Evolutionary conservation across 2,329 filamentous ascomycete species (phyloP), one percentile per base, ranked within the genome.

Genomic region (Alternaria incomplexa): DNA sequence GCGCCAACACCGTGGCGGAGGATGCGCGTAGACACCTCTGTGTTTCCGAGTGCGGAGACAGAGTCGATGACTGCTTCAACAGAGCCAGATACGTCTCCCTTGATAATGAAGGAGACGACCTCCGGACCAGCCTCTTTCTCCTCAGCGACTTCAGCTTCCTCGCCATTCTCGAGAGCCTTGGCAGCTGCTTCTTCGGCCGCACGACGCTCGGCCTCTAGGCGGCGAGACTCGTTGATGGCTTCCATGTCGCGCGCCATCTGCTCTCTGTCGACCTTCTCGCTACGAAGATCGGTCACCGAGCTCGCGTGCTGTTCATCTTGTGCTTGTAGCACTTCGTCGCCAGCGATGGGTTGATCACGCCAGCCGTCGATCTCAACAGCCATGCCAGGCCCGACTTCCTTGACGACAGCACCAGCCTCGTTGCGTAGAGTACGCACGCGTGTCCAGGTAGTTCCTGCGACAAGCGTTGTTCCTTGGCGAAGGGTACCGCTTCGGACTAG

Each of bases 331-430:
- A 97, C 90, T 82, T 93, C 89, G 72, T 96, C 92, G 53, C 96
- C 96, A 1, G 96, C 95, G 23, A 87, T 86, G 1, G 96, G 95
- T 68, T 93, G 90, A 36, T 93, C 91, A 71, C 90, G 90, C 96
- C 96, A 99, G n/a, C 96, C 96, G 65, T 97, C 89, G 20, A 99
- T 88, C 79, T 98, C 93, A 4, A 97, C 92, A 0, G 96, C 93
- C 26, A 90, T 96, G 36, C 96, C 96, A 0, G 96, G 96, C 0
- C 90, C 88, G 13, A 93, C 94, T 79, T 93, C 89, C 1, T 83
- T 71, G 15, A 98, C 83, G 12, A 89, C 85, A 2, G 86, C 81
- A 20, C 96, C 95, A 5, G 91, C 91, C 82, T 98, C 95, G 75
- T 97, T 97, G 25, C 90, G 89, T 22, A 99, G 84, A 32, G 88